Base-by-base conservation (phyloP, 768 basidiomycete species). In the Rhizopogon vesiculosus region DNA sequence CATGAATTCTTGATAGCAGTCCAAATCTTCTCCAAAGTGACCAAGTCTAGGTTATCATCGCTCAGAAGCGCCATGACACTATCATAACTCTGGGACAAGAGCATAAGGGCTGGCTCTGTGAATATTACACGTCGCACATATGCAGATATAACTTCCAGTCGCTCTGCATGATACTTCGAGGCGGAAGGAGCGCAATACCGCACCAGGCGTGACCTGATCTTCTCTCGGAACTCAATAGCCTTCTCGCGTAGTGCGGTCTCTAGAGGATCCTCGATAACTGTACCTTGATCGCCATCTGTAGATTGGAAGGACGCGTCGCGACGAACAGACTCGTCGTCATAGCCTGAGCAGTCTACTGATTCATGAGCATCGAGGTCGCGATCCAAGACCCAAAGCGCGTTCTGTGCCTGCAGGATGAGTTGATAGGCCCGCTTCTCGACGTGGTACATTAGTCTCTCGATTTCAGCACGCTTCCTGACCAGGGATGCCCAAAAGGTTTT, bases 341-440 rank as follows among this genome's bases (percentile, higher is more conserved):
- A 44, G 28, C 50, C 29, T 15, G 60, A 60, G 45, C 72, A 73
- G 4, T 66, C 63, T 41, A 28, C 56, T 16, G 57, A 40, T 31
- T 60, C 40, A n/a, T 54, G 58, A 7, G 56, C 57, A 1, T 63
- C 57, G 28, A 56, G 59, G 7, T 70, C 59, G 7, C 52, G 59
- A 3, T 69, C 66, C 16, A 74, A 62, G 19, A 75, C 74, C 71
- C 74, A 75, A 7, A 70, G 52, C 3, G 74, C 74, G 40, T 73
- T 68, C 53, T 73, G 70, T 7, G 59, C 54, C 19, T 58, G 58
- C 39, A 74, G 67, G n/a, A 73, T 65, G 39, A 74, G 64, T 49
- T 68, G 66, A 42, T 72, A 74, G 12, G 70, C 72, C 3, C 70
- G 65, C 42, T 54, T 61, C 57, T 75, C 74, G 5, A 75, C 66